These are phyloP conservation scores for Saururus chinensis DNA, from an alignment of 164 flowering plant genomes.

Conservation along the genomic window DNA sequence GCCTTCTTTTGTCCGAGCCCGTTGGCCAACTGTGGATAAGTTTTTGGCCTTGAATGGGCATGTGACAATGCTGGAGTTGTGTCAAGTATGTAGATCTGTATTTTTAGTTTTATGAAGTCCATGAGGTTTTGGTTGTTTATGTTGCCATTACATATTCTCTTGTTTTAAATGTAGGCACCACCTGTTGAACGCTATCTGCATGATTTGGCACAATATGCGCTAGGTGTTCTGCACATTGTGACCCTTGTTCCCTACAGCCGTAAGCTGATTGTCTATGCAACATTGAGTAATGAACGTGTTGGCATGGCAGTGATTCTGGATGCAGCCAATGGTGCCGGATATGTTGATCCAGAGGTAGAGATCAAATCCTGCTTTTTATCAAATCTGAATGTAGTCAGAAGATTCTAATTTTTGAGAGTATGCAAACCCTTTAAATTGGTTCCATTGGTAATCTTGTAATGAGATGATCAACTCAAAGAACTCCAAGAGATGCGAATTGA, in stretches of 20 bases:
- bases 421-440: no score
- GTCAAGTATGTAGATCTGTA: conserved; percentile 45
- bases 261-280: conserved; percentile 67
- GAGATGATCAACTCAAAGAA: no score
- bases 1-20: conserved; percentile 75
- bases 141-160: background rate
- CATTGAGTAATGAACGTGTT: conserved; percentile 75
- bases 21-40: conserved; percentile 79
- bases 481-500: no score
- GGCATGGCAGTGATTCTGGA: conserved; percentile 95
- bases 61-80: conserved; percentile 76
- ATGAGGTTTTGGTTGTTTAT: background rate
- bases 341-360: conserved; percentile 75
- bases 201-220: conserved; percentile 96
- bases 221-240: conserved; percentile 88
- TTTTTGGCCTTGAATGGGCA: conserved; percentile 75
- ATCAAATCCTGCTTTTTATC: background rate
- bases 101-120: background rate
- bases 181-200: conserved; percentile 94
- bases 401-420: no score
- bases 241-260: conserved; percentile 79
- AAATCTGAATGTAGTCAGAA: no score
- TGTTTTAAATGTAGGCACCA: conserved; percentile 58
- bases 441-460: no score
- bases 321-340: conserved; percentile 68